A percentile compares a stretch with the other conserved stretches of the same genome.
phyloP scores from a whole-genome alignment of 1,284 basidiomycete genomes.

The Cystobasidiaceae sp. region DNA sequence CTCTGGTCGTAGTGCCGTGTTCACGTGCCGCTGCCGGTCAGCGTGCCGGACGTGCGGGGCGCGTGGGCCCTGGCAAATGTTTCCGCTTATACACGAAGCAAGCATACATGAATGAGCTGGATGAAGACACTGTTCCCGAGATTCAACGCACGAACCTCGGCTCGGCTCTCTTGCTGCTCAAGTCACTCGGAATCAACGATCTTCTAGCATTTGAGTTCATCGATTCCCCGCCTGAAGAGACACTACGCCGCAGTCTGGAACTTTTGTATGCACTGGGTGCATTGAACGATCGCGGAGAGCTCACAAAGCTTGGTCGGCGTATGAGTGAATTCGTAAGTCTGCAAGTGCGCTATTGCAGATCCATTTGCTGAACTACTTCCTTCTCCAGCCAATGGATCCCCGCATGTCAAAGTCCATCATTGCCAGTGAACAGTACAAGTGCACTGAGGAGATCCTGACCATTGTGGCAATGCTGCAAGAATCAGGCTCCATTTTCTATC shows the following conservation, averaged over 20 bases:
- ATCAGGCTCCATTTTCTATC: constrained; percentile 87
- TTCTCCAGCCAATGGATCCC: constrained; percentile 58
- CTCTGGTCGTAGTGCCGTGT: constrained; percentile 89
- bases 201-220: constrained; percentile 60
- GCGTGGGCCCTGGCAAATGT: constrained; percentile 96
- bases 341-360: neutral
- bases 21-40: constrained; percentile 96
- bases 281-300: constrained; percentile 88
- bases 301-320: constrained; percentile 88
- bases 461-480: constrained; percentile 98
- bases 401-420: constrained; percentile 97
- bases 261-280: constrained; percentile 92
- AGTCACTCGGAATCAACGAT: constrained; percentile 60
- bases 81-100: constrained; percentile 73
- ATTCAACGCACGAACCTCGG: constrained; percentile 54
- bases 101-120: constrained; percentile 59
- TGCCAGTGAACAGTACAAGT: constrained; percentile 86
- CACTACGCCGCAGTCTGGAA: constrained; percentile 91
- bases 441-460: constrained; percentile 93
- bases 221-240: constrained; percentile 78
- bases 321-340: constrained; percentile 90
- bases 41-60: constrained; percentile 90
- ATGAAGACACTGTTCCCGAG: constrained; percentile 59
- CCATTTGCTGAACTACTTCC: neutral
- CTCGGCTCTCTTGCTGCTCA: constrained; percentile 58